Evolutionary conservation across 1,139 yeast genomes (phyloP), one percentile per base, ranked within the genome.

Genomic region (Saccharomycopsis phalli): DNA sequence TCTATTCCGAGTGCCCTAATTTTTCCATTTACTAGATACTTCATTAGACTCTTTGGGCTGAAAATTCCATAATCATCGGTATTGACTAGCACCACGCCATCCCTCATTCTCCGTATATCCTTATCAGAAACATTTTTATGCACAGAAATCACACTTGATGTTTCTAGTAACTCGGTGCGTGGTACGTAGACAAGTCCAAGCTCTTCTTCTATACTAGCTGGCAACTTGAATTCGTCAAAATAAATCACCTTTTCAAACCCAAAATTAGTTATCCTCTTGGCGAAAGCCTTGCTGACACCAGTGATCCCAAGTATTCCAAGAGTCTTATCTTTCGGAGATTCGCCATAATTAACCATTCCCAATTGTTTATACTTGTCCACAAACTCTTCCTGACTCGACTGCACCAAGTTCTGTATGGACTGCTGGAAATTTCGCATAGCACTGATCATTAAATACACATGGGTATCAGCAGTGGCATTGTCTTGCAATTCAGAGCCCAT

Each of bases 281-380:
- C 67, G 44, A 80, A 69, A 36, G 80, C 76, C 41, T 79, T 68
- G 32, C 88, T 88, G 54, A 81, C 80, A 25, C 86, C 84, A 23
- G 91, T 88, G 69, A 81, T 66, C 2, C 91, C 91, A 40, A 80
- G 59, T 31, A 81, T 72, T 22, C 88, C 88, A 27, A 80, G 73
- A 5, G 65, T 63, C 51, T 71, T 71, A 13, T 76, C 77, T 43
- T 63, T 69, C 11, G 87, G 86, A 51, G 74, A 78, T 48, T 67
- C 63, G 11, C 79, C 78, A 35, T 67, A 57, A 2, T 69, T 61
- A 19, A 68, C 69, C 4, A 65, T 71, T 44, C 51, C 13, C n/a
- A 30, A 25, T 7, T 31, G 27, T 19, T 16, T 21, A 23, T 42
- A 39, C 5, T 31, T 18, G 6, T 21, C 14, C n/a, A 32, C 40